These are phyloP conservation scores for Yarrowia sp. DNA, from an alignment of 805 yeast genomes.

Conservation along the genomic window DNA sequence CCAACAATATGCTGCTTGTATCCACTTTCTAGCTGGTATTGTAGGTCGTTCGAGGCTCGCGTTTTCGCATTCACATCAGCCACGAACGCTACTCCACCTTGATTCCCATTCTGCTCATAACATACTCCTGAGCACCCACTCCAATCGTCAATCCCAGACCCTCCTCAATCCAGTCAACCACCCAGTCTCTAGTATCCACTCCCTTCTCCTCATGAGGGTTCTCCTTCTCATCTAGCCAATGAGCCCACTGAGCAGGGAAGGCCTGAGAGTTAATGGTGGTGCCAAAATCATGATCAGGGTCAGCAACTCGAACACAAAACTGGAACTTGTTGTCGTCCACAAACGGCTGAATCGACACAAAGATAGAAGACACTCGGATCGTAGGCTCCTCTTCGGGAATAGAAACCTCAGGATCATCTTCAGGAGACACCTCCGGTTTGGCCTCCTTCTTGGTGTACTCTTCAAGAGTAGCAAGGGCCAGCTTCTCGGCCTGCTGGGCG, in stretches of 20 bases:
- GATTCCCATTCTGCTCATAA: conserved; percentile 81
- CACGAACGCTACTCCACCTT: no score
- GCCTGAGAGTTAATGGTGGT: conserved; percentile 81
- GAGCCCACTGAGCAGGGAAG: conserved; percentile 85
- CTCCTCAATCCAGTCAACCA: conserved; percentile 71
- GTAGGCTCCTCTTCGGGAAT: conserved; percentile 31
- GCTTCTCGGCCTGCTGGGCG: conserved; percentile 78
- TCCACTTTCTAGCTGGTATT: background rate
- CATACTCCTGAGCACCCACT: conserved; percentile 84
- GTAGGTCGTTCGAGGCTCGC: no score
- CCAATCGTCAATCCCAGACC: conserved; percentile 81
- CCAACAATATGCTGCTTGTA: no score
- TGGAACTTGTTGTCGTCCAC: conserved; percentile 49
- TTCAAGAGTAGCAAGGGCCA: conserved; percentile 83
- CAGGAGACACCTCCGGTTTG: conserved; percentile 32
- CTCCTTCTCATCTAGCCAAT: conserved; percentile 68
- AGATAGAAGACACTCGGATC: conserved; percentile 55
- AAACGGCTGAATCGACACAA: conserved; percentile 66
- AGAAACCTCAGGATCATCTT: conserved; percentile 28
- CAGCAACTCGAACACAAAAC: conserved; percentile 74
- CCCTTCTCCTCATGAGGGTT: conserved; percentile 45
- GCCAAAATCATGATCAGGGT: conserved; percentile 71
- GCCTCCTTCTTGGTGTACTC: conserved; percentile 49
- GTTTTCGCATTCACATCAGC: no score
- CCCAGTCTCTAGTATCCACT: conserved; percentile 81